Evolutionary conservation across 805 yeast genomes (phyloP).

Genomic region (Suhomyces prunicola): DNA sequence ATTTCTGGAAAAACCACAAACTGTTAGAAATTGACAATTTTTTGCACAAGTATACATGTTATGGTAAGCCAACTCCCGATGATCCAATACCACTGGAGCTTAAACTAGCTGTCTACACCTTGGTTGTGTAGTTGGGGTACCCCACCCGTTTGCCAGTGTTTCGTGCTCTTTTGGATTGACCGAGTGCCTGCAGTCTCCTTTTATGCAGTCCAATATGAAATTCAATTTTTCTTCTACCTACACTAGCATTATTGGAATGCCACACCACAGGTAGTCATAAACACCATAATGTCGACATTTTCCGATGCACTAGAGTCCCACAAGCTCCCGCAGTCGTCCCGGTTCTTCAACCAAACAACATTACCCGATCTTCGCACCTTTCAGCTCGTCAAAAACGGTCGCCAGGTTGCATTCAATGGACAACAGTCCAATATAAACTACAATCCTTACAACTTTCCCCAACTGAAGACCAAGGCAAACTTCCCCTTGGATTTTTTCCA

Average conservation of each 20-base stretch:
- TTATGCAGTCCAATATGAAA: neutral
- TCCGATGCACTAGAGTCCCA: conserved; percentile 8
- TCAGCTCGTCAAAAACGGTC: conserved; percentile 13
- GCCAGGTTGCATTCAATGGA: conserved; percentile 19
- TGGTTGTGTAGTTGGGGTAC: no score
- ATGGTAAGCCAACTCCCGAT: no score
- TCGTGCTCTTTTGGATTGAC: neutral
- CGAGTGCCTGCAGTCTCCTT: neutral
- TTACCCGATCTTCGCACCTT: conserved; percentile 23
- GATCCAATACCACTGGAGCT: no score
- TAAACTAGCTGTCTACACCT: no score
- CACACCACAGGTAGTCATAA: neutral
- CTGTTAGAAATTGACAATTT: neutral
- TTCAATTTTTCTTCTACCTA: neutral
- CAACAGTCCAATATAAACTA: conserved; percentile 29
- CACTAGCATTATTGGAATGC: neutral
- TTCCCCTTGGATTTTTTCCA: conserved; percentile 43
- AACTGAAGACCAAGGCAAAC: conserved; percentile 41
- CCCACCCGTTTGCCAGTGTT: no score
- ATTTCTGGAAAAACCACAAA: neutral
- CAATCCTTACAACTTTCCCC: conserved; percentile 47
- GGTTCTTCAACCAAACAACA: conserved; percentile 20
- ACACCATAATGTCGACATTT: neutral
- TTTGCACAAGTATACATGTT: no score
- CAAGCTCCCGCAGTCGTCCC: conserved; percentile 23